These are phyloP conservation scores for Claviceps paspali DNA, from an alignment of 2,329 filamentous ascomycete species.

Conservation along the genomic window DNA sequence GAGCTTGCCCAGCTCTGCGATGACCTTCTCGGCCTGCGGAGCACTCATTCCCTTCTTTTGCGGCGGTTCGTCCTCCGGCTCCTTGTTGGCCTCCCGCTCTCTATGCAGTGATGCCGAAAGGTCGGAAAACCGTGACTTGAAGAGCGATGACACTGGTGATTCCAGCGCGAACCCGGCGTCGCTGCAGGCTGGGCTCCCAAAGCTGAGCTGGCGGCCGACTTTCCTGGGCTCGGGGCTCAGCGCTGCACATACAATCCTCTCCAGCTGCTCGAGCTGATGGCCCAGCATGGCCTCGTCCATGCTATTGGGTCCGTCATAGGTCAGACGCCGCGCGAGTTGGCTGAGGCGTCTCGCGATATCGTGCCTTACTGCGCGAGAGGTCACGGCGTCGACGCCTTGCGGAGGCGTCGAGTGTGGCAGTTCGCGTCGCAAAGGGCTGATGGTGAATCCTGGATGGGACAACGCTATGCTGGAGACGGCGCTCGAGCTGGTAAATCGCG, in stretches of 20 bases:
- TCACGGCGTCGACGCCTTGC: constrained; percentile 4
- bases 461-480: constrained; percentile 18
- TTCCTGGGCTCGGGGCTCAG: constrained; percentile 7
- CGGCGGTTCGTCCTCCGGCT: constrained; percentile 13
- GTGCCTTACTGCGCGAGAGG: constrained; percentile 21
- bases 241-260: constrained; percentile 14
- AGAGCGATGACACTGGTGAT: constrained; percentile 20
- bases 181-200: constrained; percentile 14
- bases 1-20: constrained; percentile 24
- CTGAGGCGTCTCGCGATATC: constrained; percentile 28
- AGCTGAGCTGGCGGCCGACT: constrained; percentile 9
- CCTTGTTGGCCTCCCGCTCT: constrained; percentile 14
- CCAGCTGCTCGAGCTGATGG: constrained; percentile 23
- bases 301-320: constrained; percentile 16
- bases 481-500: constrained; percentile 19
- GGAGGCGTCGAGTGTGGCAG: constrained; percentile 7
- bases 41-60: constrained; percentile 17
- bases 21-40: constrained; percentile 21
- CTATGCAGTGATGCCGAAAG: constrained; percentile 21
- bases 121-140: constrained; percentile 25
- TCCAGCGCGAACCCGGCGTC: constrained; percentile 17
- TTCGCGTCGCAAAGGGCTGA: constrained; percentile 18
- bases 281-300: constrained; percentile 21
- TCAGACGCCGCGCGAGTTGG: constrained; percentile 23
- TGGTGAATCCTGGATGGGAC: constrained; percentile 12